Percentiles rank a stretch among this genome's conserved stretches.
These are phyloP conservation scores for Xylaria polymorpha DNA, from an alignment of 2,329 filamentous ascomycete genomes.

Conservation along the genomic window DNA sequence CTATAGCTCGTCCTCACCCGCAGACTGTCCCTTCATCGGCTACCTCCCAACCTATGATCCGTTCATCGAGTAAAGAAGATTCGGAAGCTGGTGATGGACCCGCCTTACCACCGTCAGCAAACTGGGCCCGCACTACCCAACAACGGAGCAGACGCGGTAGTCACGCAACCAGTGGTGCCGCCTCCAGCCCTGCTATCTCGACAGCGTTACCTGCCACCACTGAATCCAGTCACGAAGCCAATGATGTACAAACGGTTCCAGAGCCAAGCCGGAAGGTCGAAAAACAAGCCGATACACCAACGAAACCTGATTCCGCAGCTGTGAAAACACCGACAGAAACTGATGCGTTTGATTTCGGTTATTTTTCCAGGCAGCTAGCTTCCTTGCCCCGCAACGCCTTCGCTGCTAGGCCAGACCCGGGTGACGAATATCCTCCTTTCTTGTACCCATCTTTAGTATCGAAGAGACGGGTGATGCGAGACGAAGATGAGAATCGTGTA, in stretches of 20 bases:
- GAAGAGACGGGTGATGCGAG: constrained; percentile 80
- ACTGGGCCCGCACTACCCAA: constrained; percentile 82
- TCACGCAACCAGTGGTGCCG: constrained; percentile 81
- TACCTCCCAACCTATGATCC: constrained; percentile 73
- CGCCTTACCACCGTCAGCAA: constrained; percentile 92
- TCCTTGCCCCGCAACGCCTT: constrained; percentile 55
- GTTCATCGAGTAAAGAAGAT: constrained; percentile 82
- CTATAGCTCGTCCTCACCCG: constrained; percentile 64
- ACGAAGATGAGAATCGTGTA: constrained; percentile 71
- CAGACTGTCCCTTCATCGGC: constrained; percentile 53
- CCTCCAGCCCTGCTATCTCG: constrained; percentile 83
- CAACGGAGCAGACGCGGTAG: constrained; percentile 78
- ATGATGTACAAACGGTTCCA: constrained; percentile 52
- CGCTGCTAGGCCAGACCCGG: constrained; percentile 37
- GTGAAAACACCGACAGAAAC: constrained; percentile 24
- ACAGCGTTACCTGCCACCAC: constrained; percentile 65
- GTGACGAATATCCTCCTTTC: constrained; percentile 72
- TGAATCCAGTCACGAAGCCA: constrained; percentile 61
- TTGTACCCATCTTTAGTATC: constrained; percentile 86
- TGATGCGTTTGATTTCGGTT: constrained; percentile 43
- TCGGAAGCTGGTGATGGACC: constrained; percentile 82
- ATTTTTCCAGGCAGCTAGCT: constrained; percentile 45
- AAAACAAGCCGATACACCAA: constrained; percentile 42
- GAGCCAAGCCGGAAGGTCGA: constrained; percentile 46
- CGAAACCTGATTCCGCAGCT: constrained; percentile 22